phyloP scores from a whole-genome alignment of 495 filamentous ascomycete genomes.

The Aspergillus leporis region DNA sequence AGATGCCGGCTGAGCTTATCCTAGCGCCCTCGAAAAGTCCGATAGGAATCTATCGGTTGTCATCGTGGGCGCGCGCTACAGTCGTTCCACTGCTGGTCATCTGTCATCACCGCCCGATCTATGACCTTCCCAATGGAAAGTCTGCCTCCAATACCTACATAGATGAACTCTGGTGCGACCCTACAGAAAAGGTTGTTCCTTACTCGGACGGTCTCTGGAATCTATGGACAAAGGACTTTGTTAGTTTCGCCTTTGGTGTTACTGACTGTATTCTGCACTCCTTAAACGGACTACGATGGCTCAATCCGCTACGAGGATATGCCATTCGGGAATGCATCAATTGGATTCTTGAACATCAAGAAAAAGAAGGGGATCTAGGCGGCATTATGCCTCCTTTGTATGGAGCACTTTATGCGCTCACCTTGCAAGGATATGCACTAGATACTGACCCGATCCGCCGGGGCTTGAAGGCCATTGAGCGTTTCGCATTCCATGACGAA shows the following conservation, averaged over 20 bases:
- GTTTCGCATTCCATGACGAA: conserved; percentile 26
- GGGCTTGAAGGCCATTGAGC: conserved; percentile 28
- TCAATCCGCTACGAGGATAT: background rate
- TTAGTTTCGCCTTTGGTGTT: conserved; percentile 24
- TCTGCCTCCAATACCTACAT: conserved; percentile 31
- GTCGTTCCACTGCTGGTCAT: conserved; percentile 39
- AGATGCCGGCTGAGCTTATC: conserved; percentile 44
- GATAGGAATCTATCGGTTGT: conserved; percentile 38
- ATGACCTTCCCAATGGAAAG: conserved; percentile 33
- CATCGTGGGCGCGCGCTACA: conserved; percentile 42
- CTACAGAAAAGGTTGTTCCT: conserved; percentile 27
- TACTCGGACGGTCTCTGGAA: conserved; percentile 19
- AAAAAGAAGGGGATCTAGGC: conserved; percentile 29
- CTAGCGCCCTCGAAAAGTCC: conserved; percentile 30
- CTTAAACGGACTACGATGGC: conserved; percentile 20
- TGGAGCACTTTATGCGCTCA: conserved; percentile 24
- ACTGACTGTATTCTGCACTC: conserved; percentile 27
- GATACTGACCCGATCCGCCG: conserved; percentile 11
- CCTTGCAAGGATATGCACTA: conserved; percentile 30
- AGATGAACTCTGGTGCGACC: conserved; percentile 42
- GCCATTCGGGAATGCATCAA: conserved; percentile 21
- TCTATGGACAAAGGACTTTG: conserved; percentile 20
- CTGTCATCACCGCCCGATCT: conserved; percentile 37
- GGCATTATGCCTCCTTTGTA: conserved; percentile 36
- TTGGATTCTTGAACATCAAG: conserved; percentile 36